A percentile compares a stretch with the other conserved stretches of the same genome.
phyloP scores from a whole-genome alignment of 345 rosid species.

The Populus ilicifolia region DNA sequence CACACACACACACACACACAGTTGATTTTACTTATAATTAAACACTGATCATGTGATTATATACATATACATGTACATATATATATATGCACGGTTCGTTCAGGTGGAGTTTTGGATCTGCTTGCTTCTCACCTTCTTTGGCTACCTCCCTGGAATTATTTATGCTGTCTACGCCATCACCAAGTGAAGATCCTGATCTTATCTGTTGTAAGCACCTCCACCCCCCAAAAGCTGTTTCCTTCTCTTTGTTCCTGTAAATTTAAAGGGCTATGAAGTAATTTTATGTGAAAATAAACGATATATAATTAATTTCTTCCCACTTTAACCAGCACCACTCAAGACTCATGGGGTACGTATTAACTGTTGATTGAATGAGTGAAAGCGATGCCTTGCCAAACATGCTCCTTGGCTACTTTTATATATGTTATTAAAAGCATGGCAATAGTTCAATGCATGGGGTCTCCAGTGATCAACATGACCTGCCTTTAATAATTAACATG shows the following conservation, averaged over 20 bases:
- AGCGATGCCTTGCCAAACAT: no score
- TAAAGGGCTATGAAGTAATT: no score
- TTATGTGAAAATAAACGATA: no score
- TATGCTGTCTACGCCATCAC: conserved; percentile 71
- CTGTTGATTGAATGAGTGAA: no score
- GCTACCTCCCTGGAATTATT: conserved; percentile 77
- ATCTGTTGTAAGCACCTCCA: not conserved
- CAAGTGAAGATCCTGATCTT: conserved; percentile 25
- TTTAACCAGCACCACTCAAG: no score
- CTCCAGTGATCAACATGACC: not conserved
- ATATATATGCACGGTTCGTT: not conserved
- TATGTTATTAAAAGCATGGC: not conserved
- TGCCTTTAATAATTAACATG: not conserved
- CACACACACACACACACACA: not conserved
- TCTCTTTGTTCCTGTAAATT: not conserved
- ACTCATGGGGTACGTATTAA: no score
- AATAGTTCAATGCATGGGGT: not conserved
- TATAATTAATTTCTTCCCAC: no score
- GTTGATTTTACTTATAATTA: not conserved
- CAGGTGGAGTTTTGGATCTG: conserved; percentile 91
- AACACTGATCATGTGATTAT: not conserved
- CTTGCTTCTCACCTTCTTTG: conserved; percentile 57
- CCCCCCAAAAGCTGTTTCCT: not conserved
- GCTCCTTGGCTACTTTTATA: not conserved
- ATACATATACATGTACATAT: no score